These are phyloP conservation scores for Remersonia thermophila DNA, from an alignment of 2,329 filamentous ascomycete genomes.

Conservation along the genomic window DNA sequence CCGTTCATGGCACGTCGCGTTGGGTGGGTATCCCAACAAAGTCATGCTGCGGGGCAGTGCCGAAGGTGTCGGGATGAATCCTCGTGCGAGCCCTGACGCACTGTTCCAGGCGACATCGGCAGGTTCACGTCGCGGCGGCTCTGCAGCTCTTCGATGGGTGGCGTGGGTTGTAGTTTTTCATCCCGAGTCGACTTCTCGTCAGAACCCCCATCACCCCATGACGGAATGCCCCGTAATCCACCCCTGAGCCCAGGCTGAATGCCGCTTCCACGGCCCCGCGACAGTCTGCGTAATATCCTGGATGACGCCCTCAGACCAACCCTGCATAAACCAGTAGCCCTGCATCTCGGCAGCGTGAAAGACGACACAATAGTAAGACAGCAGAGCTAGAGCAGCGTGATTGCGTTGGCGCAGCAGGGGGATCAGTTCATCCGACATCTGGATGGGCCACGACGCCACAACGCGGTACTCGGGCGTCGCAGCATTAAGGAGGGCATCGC, in stretches of 20 bases:
- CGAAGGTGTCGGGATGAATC: too few relatives aligned
- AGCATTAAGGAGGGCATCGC: slow-evolving; percentile 2
- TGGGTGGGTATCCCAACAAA: too few relatives aligned
- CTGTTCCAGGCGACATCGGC: too few relatives aligned
- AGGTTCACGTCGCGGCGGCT: too few relatives aligned
- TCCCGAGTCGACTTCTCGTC: too few relatives aligned
- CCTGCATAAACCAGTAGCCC: slow-evolving; percentile 15
- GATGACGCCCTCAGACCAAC: slow-evolving; percentile 12
- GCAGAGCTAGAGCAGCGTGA: slow-evolving; percentile 12
- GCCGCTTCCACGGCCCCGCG: slow-evolving; percentile 10
- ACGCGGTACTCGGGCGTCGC: slow-evolving; percentile 12
- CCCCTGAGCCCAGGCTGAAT: slow-evolving; percentile 13
- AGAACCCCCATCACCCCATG: slow-evolving; percentile 4
- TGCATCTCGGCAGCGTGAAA: slow-evolving; percentile 11
- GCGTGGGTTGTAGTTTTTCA: too few relatives aligned
- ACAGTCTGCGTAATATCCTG: slow-evolving; percentile 10
- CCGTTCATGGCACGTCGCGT: too few relatives aligned
- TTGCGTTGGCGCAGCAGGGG: slow-evolving; percentile 11
- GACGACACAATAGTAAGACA: slow-evolving; percentile 15
- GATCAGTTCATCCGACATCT: slow-evolving; percentile 10
- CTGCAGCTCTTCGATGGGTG: too few relatives aligned
- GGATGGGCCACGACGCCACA: slow-evolving; percentile 14
- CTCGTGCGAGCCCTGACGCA: too few relatives aligned
- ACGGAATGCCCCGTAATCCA: slow-evolving; percentile 10
- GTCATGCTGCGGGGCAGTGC: too few relatives aligned